phyloP scores from a whole-genome alignment of 208 protist species.

The Leishmania braziliensis region DNA sequence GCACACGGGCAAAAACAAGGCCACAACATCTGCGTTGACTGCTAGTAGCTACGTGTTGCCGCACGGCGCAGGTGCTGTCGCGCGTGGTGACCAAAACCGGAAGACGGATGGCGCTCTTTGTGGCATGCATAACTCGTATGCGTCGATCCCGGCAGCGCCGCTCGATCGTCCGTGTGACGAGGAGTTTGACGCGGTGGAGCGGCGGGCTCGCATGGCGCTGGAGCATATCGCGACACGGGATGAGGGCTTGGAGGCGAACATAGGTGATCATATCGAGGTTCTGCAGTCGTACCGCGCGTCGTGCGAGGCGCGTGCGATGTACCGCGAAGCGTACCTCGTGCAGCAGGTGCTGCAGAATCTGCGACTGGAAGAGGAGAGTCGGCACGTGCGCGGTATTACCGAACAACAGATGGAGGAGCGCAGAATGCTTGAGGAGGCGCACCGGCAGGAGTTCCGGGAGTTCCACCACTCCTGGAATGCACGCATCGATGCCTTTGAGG shows the following conservation, averaged over 20 bases:
- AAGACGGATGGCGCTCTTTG: not conserved
- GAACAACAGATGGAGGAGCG: conserved; percentile 91
- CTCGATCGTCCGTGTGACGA: conserved; percentile 30
- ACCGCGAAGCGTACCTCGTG: conserved; percentile 92
- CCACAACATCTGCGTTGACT: no score
- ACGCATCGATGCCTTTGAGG: conserved; percentile 87
- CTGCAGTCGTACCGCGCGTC: conserved; percentile 79
- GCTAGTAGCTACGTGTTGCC: not conserved
- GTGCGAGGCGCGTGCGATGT: conserved; percentile 83
- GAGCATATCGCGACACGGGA: conserved; percentile 72
- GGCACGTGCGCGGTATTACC: conserved; percentile 84
- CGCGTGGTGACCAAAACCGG: not conserved
- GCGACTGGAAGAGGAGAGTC: conserved; percentile 89
- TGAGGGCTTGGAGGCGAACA: conserved; percentile 34
- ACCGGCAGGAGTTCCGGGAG: conserved; percentile 85
- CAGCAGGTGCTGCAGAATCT: conserved; percentile 90
- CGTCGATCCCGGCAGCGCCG: conserved; percentile 4
- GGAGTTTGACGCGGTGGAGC: conserved; percentile 58
- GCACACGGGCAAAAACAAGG: not conserved
- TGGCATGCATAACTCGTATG: conserved; percentile 1
- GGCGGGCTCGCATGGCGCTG: conserved; percentile 60
- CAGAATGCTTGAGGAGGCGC: conserved; percentile 74
- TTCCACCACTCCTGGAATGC: conserved; percentile 91
- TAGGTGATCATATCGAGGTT: conserved; percentile 58
- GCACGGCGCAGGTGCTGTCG: not conserved